Conservation (phyloP, 208 protist species). For the Leishmania arabica region DNA sequence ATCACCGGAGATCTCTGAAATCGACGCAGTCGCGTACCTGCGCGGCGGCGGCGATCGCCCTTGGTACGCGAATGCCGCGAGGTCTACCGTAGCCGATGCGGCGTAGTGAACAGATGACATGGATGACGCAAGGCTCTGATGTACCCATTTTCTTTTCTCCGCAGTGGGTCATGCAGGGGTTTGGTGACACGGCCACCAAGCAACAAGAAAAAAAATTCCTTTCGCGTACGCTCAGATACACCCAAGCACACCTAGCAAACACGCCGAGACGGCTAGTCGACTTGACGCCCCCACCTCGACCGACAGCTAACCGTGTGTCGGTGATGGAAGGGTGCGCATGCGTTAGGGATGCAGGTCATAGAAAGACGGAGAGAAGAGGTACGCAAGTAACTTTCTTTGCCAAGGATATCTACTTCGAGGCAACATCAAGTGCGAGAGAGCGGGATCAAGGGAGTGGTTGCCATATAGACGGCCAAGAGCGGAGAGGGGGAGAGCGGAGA, state of each 20-base stretch:
- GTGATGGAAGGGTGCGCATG: background rate
- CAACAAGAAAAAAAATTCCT: background rate
- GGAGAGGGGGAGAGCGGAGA: background rate
- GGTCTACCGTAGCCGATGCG: constrained; percentile 2
- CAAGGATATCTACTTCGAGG: background rate
- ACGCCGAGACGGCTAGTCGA: background rate
- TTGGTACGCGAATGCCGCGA: background rate
- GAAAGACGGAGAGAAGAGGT: background rate
- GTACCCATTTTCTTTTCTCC: background rate
- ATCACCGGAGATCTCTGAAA: background rate
- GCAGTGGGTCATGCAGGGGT: background rate
- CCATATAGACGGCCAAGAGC: background rate
- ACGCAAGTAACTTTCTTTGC: too few species aligned
- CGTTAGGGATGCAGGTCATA: background rate
- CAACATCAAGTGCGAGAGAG: background rate
- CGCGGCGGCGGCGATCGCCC: background rate
- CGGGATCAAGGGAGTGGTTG: background rate
- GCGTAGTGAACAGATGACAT: background rate
- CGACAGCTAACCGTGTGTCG: background rate
- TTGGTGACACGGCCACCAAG: background rate
- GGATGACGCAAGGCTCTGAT: background rate
- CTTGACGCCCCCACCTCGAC: background rate
- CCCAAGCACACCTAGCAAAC: background rate
- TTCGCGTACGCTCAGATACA: background rate
- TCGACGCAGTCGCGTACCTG: background rate